phyloP scores from a whole-genome alignment of 2,329 filamentous ascomycete species.

The Botrytis sinoallii region DNA sequence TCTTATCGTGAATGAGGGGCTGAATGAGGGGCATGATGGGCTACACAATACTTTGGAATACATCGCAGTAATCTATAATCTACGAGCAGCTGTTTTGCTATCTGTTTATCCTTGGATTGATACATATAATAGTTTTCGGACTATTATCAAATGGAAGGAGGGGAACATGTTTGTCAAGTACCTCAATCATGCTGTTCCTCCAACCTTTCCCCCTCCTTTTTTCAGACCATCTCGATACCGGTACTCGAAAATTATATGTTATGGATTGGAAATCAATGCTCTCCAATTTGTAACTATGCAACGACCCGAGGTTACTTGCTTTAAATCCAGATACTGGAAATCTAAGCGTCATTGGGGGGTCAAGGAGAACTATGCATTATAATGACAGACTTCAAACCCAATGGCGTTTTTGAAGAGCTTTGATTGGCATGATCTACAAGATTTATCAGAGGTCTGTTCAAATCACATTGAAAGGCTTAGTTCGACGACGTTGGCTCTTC shows the following conservation, averaged over 20 bases:
- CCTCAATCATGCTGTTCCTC: not conserved
- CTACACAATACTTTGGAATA: not conserved
- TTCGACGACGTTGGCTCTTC: not conserved
- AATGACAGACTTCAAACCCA: not conserved
- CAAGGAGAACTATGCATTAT: not conserved
- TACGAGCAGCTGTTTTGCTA: not conserved
- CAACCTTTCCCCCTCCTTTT: not conserved
- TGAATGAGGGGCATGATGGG: not conserved
- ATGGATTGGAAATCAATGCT: not conserved
- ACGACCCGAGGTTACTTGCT: not conserved
- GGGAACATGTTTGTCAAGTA: not conserved
- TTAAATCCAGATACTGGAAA: not conserved
- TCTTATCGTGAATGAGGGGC: constrained; percentile 21
- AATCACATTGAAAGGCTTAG: constrained; percentile 11
- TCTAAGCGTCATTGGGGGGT: not conserved
- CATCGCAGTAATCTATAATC: not conserved
- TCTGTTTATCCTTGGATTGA: not conserved
- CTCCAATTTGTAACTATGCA: not conserved
- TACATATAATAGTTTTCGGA: not conserved
- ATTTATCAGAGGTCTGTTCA: not conserved
- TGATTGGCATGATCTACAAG: not conserved
- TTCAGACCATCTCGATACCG: not conserved
- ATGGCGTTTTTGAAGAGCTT: not conserved
- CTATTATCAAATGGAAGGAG: not conserved
- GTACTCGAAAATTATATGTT: no score